phyloP scores from a whole-genome alignment of 2,329 filamentous ascomycete species.

The Fusarium euwallaceae region DNA sequence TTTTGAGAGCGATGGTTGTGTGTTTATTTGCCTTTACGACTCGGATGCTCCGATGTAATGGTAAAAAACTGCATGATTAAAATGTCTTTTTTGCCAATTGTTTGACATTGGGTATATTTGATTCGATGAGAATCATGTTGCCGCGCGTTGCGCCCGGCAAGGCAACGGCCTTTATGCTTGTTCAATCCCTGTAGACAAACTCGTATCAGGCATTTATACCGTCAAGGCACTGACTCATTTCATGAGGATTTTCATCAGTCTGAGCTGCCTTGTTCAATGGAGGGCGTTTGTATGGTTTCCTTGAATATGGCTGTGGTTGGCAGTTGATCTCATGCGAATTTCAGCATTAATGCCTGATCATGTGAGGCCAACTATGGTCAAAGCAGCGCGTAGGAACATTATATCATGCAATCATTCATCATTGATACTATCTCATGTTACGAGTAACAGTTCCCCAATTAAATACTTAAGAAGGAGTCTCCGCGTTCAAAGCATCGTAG shows the following conservation, averaged over 20 bases:
- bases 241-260: slow-evolving; percentile 2
- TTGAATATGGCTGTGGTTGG: neutral
- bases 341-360: slow-evolving; percentile 1
- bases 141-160: slow-evolving; percentile 33
- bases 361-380: neutral
- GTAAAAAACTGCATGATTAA: slow-evolving; percentile 5
- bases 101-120: neutral
- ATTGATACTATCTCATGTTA: slow-evolving; percentile 19
- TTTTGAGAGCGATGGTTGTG: neutral
- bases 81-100: slow-evolving; percentile 11
- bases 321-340: neutral
- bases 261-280: slow-evolving; percentile 1
- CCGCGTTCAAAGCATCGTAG: slow-evolving; percentile 50
- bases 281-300: neutral
- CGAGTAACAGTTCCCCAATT: neutral
- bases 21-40: neutral
- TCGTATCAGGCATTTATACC: slow-evolving; percentile 33
- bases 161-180: slow-evolving; percentile 3
- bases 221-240: slow-evolving; percentile 1
- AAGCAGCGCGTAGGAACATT: neutral
- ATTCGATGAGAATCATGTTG: slow-evolving; percentile 21
- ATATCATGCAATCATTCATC: slow-evolving; percentile 33
- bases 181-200: slow-evolving; percentile 32
- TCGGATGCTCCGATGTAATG: slow-evolving; percentile 20
- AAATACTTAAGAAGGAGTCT: slow-evolving; percentile 43